A percentile compares a stretch with the other conserved stretches of the same genome.
Evolutionary conservation across 2,329 filamentous ascomycete species (phyloP).

Genomic region (Proliferodiscus dingleyae): DNA sequence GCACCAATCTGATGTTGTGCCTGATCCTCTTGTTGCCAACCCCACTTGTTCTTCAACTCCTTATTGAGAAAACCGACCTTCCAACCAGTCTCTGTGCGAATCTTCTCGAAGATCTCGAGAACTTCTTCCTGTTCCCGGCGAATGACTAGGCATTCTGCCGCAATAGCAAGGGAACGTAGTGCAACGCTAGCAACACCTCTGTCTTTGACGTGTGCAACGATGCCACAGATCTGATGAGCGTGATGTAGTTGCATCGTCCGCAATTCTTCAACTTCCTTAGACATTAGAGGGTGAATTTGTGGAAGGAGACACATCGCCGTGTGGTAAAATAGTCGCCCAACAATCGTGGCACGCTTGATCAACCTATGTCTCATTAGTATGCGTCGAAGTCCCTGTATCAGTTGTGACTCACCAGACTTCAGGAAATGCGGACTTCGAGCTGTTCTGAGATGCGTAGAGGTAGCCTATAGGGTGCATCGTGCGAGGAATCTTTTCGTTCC

Average conservation of each 20-base stretch:
- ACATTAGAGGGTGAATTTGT: constrained; percentile 69
- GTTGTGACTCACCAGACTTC: constrained; percentile 66
- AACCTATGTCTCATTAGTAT: constrained; percentile 50
- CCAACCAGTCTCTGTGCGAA: constrained; percentile 75
- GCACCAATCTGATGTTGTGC: constrained; percentile 19
- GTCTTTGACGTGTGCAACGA: constrained; percentile 80
- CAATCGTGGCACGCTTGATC: constrained; percentile 73
- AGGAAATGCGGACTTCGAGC: constrained; percentile 71
- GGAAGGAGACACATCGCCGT: constrained; percentile 77
- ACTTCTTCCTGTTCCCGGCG: constrained; percentile 76
- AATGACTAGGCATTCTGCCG: constrained; percentile 65
- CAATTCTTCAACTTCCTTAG: constrained; percentile 57
- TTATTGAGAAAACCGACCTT: constrained; percentile 65
- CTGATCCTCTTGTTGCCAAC: constrained; percentile 49
- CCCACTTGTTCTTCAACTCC: constrained; percentile 73
- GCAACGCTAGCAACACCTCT: constrained; percentile 73
- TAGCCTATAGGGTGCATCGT: constrained; percentile 87
- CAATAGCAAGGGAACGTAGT: constrained; percentile 72
- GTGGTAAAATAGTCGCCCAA: constrained; percentile 84
- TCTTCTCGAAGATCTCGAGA: constrained; percentile 68
- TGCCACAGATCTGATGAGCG: constrained; percentile 81
- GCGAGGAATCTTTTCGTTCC: constrained; percentile 72
- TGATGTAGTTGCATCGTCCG: constrained; percentile 65
- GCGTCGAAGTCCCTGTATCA: constrained; percentile 6
- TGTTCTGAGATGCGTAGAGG: constrained; percentile 62